Percentiles rank a stretch among this genome's conserved stretches.
Evolutionary conservation across 2,329 filamentous ascomycete genomes (phyloP).

Genomic region (Colletotrichum scovillei): DNA sequence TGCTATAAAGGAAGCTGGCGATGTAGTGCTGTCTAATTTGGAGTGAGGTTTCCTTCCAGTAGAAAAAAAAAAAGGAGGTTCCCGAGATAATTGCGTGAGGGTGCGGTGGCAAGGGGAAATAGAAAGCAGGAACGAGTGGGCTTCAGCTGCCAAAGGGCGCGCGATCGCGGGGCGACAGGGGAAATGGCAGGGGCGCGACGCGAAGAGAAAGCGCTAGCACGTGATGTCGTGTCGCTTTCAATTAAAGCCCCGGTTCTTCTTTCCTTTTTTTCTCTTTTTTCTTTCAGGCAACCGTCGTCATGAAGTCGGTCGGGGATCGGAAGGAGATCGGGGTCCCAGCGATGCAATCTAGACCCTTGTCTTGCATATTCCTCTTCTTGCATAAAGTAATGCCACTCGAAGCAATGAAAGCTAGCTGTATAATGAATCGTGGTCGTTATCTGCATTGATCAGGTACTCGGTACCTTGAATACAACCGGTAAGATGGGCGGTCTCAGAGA

Average conservation of each 20-base stretch:
- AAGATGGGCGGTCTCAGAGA: background rate
- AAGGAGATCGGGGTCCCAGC: conserved; percentile 9
- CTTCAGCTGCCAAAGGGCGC: conserved; percentile 5
- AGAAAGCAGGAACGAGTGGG: background rate
- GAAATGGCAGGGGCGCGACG: conserved; percentile 40
- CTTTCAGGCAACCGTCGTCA: conserved; percentile 19
- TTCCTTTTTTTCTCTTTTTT: background rate
- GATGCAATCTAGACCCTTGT: background rate
- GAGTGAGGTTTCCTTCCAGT: background rate
- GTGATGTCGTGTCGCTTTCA: conserved; percentile 36
- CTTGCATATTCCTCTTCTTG: background rate
- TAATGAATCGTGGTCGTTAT: background rate
- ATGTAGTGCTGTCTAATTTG: background rate
- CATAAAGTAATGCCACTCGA: background rate
- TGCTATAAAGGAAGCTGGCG: background rate
- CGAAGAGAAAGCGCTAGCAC: conserved; percentile 50
- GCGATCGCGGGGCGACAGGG: conserved; percentile 7
- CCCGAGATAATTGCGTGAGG: background rate
- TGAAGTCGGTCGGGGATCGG: conserved; percentile 6
- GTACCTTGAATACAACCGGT: too few species aligned
- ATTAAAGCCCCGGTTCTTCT: conserved; percentile 12
- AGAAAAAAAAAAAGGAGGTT: background rate
- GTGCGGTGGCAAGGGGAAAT: background rate
- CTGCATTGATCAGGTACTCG: too few species aligned
- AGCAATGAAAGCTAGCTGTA: too few species aligned